Percentiles rank a stretch among this genome's conserved stretches.
Evolutionary conservation across 169 alveolate genomes (phyloP).

Genomic region (Eimeria zaria): DNA sequence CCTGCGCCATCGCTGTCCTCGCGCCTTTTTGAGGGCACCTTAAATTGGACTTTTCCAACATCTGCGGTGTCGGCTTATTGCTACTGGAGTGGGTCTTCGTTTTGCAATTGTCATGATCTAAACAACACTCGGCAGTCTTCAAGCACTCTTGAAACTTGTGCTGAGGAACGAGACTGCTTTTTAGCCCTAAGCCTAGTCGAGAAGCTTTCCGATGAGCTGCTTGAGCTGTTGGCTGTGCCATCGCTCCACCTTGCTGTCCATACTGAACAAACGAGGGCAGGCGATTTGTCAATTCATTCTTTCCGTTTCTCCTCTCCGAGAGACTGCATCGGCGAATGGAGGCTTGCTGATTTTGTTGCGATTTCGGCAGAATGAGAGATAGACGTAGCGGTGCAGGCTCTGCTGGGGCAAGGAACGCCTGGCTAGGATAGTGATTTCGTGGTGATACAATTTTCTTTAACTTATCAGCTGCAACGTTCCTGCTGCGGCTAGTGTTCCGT

Average conservation of each 20-base stretch:
- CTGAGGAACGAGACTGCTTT: background rate
- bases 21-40: background rate
- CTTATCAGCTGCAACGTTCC: constrained; percentile 26
- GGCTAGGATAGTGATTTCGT: background rate
- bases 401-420: background rate
- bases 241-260: background rate
- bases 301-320: background rate
- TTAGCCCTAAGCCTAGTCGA: background rate
- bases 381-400: constrained; percentile 35
- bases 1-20: background rate
- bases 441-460: background rate
- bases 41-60: background rate
- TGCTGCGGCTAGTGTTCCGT: background rate
- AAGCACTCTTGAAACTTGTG: background rate
- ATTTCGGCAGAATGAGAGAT: constrained; percentile 9
- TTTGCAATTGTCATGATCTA: background rate
- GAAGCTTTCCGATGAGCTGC: background rate
- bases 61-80: background rate
- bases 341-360: constrained; percentile 12
- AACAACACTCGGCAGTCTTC: background rate
- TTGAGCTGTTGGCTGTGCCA: background rate
- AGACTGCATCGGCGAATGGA: background rate
- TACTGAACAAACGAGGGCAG: background rate
- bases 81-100: background rate
- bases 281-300: background rate